Evolutionary conservation across 2,329 filamentous ascomycete genomes (phyloP), one percentile per base, ranked within the genome.

Genomic region (Aulographum hederae): DNA sequence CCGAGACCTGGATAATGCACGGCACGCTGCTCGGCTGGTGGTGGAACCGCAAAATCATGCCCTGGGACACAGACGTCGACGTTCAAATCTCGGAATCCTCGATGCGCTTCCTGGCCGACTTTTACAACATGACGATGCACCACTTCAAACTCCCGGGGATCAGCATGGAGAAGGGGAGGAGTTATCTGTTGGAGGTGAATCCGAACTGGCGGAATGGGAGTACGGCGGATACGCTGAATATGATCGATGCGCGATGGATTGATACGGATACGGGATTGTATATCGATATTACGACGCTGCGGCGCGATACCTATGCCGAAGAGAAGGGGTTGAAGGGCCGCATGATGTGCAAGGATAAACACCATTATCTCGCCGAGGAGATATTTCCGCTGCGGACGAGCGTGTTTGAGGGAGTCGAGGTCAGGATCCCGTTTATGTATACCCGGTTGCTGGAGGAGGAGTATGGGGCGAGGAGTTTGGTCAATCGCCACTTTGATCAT

Each of bases 1-100:
- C 61, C 3, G 62, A 69, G 39, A 73, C 68, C 6, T 73, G 68
- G 68, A 62, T 73, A 34, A 71, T 72, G 64, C 69, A 73, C 40
- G 68, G 69, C 10, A 65, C 63, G 4, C 48, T 73, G 26, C 51
- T 73, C 12, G 65, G 67, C 21, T 73, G 69, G 68, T 73, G 64
- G 60, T 73, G 69, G 69, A 71, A 70, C 40, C 56, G 61, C 32
- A 60, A 61, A 43, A 62, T 70, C 41, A 59, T 73, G 48, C 68
- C 68, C 2, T 73, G 69, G 68, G 69, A 73, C 43, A 63, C 60
- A 10, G 68, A 73, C 40, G 44, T 72, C 30, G 69, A 73, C 39
- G 64, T 72, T 10, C 64, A 70, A 44, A 57, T 73, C 12, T 62
- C 63, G 4, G 63, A 69, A 42, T 42, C 48, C 10, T 63, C 63